phyloP scores from a whole-genome alignment of 2,329 filamentous ascomycete species.

The Pseudocercospora macadamiae region DNA sequence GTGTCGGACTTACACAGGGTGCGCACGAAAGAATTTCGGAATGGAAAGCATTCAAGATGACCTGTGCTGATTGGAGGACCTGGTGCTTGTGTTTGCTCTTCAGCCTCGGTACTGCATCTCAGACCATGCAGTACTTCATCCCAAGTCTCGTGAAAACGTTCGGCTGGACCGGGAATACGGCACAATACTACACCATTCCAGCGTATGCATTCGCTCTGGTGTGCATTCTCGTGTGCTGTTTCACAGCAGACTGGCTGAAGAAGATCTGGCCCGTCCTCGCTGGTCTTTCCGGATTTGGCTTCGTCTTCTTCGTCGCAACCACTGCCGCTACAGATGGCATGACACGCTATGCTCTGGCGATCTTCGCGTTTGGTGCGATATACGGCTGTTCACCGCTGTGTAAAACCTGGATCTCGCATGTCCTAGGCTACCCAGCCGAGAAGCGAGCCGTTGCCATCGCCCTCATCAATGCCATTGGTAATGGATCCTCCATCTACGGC shows the following conservation, averaged over 20 bases:
- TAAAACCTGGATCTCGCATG: neutral
- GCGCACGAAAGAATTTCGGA: constrained; percentile 5
- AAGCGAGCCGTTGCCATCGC: constrained; percentile 3
- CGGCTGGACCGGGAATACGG: constrained; percentile 4
- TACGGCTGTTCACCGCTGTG: neutral
- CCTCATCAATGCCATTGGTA: constrained; percentile 32
- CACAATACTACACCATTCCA: constrained; percentile 1
- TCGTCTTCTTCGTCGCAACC: constrained; percentile 1
- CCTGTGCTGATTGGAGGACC: constrained; percentile 2
- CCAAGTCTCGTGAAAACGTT: constrained; percentile 6
- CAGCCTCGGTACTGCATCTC: constrained; percentile 7
- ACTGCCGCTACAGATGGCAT: neutral
- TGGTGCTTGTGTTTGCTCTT: constrained; percentile 6
- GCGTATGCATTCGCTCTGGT: constrained; percentile 1
- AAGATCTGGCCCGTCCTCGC: constrained; percentile 1
- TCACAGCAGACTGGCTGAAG: neutral
- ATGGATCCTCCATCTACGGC: constrained; percentile 36
- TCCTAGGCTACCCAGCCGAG: neutral
- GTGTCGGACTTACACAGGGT: constrained; percentile 6
- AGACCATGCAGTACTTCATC: constrained; percentile 9
- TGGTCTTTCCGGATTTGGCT: neutral
- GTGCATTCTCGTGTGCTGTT: constrained; percentile 1
- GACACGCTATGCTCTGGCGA: neutral
- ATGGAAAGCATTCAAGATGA: constrained; percentile 11
- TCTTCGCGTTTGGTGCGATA: constrained; percentile 1